Evolutionary conservation across 169 alveolate genomes (phyloP).

Genomic region (Blepharisma undulans): DNA sequence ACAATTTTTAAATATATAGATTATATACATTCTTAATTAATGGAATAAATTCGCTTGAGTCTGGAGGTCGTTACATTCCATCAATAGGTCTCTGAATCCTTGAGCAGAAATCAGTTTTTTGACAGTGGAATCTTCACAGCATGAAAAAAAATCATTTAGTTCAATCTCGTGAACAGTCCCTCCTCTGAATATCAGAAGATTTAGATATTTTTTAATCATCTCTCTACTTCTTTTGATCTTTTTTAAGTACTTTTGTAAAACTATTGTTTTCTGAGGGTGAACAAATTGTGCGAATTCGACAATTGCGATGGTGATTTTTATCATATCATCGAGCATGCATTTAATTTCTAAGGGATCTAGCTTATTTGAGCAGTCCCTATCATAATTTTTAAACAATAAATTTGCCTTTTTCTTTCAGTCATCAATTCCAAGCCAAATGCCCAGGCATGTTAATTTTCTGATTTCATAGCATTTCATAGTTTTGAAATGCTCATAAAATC

Average conservation of each 20-base stretch:
- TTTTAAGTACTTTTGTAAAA: neutral
- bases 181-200: neutral
- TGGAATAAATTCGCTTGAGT: neutral
- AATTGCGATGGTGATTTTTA: neutral
- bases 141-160: too few species aligned
- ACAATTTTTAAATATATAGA: too few species aligned
- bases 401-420: neutral
- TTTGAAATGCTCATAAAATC: neutral
- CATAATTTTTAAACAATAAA: neutral
- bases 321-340: neutral
- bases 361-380: neutral
- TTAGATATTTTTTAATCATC: too few species aligned
- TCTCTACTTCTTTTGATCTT: neutral
- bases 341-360: neutral
- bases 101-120: neutral
- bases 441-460: neutral
- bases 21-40: neutral
- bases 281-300: neutral
- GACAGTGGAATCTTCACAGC: neutral
- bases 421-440: neutral
- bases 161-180: neutral
- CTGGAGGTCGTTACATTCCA: neutral
- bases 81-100: neutral
- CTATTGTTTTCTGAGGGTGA: neutral
- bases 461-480: neutral